phyloP scores from a whole-genome alignment of 495 filamentous ascomycete genomes.

The Xylaria bambusicola region DNA sequence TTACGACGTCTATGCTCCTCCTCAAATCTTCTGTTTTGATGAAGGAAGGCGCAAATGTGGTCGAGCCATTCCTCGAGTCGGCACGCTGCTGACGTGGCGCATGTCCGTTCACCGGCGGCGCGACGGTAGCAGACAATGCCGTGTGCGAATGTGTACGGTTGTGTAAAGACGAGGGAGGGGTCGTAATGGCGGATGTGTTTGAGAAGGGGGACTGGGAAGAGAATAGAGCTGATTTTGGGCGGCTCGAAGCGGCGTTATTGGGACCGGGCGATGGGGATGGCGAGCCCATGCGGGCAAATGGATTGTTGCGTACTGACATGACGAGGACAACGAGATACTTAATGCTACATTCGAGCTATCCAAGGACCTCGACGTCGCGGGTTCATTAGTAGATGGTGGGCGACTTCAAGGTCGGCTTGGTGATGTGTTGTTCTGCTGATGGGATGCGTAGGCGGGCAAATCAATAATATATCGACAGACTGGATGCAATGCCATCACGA shows the following conservation, averaged over 20 bases:
- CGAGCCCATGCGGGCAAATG: conserved; percentile 66
- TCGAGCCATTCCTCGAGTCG: conserved; percentile 62
- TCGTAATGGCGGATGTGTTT: conserved; percentile 27
- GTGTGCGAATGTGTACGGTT: conserved; percentile 48
- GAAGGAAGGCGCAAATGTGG: conserved; percentile 93
- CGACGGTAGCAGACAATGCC: conserved; percentile 28
- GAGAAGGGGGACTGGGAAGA: conserved; percentile 54
- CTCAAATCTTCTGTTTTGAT: conserved; percentile 81
- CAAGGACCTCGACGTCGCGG: neutral
- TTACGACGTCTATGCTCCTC: conserved; percentile 65
- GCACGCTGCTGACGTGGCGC: conserved; percentile 55
- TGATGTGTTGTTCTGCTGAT: conserved; percentile 2
- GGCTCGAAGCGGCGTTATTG: conserved; percentile 37
- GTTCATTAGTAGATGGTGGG: neutral
- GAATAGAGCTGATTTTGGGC: conserved; percentile 75
- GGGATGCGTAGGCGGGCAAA: neutral
- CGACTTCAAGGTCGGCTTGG: neutral
- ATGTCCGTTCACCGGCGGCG: conserved; percentile 34
- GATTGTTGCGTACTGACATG: conserved; percentile 66
- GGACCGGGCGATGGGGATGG: conserved; percentile 60
- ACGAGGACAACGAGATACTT: conserved; percentile 38
- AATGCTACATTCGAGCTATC: conserved; percentile 10
- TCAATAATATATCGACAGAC: neutral
- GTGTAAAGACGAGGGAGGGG: conserved; percentile 28
- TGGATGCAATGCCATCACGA: conserved; percentile 15